These are phyloP conservation scores for Fistulifera pelliculosa DNA, from an alignment of 108 stramenopile genomes.

Conservation along the genomic window DNA sequence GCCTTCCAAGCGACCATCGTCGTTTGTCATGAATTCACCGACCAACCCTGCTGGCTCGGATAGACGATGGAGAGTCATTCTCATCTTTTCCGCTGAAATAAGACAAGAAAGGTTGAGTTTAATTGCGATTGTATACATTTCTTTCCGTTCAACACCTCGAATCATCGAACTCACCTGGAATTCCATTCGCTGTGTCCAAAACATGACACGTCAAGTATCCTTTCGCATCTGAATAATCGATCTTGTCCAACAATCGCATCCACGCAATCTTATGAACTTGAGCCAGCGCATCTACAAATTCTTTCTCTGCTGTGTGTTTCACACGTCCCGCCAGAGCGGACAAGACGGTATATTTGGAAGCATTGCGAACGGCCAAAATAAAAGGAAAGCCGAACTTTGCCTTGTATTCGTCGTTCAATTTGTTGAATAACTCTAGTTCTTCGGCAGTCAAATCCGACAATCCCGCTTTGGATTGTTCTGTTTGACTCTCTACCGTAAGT, in stretches of 20 bases:
- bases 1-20: constrained; percentile 66
- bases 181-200: constrained; percentile 79
- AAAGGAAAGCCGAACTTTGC: constrained; percentile 71
- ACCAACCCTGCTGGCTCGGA: constrained; percentile 35
- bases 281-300: constrained; percentile 51
- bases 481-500: constrained; percentile 59
- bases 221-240: constrained; percentile 39
- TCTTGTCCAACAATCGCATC: constrained; percentile 72
- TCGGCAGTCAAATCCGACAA: constrained; percentile 52
- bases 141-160: not conserved
- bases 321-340: constrained; percentile 59
- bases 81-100: constrained; percentile 63
- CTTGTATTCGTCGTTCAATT: constrained; percentile 53
- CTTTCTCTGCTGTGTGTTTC: constrained; percentile 27
- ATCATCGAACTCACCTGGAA: constrained; percentile 28
- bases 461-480: constrained; percentile 72
- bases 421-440: constrained; percentile 44
- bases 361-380: constrained; percentile 83
- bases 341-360: constrained; percentile 72
- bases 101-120: not conserved
- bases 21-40: constrained; percentile 64
- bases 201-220: constrained; percentile 88
- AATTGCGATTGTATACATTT: too few species aligned
- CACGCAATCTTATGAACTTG: constrained; percentile 91
- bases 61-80: constrained; percentile 47